These are phyloP conservation scores for Bocquillonia castaneifolia DNA, from an alignment of 441 rosid species.

Conservation along the genomic window DNA sequence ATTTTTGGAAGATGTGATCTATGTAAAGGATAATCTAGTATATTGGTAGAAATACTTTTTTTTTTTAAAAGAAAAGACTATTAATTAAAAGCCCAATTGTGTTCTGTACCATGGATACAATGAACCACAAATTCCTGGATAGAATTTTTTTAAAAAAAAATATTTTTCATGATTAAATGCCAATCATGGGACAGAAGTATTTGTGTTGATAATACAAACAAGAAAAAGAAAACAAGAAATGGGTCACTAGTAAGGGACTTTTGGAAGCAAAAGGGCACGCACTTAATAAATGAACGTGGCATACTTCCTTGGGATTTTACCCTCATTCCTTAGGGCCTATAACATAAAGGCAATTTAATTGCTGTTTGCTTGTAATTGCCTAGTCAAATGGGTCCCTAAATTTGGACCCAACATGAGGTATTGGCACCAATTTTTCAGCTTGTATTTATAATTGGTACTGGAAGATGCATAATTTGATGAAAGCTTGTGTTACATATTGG, in stretches of 20 bases:
- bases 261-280: slow-evolving; percentile 1
- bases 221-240: slow-evolving; percentile 5
- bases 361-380: neutral
- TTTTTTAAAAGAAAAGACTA: neutral
- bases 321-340: neutral
- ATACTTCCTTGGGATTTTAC: neutral
- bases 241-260: slow-evolving; percentile 6
- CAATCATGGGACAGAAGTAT: slow-evolving; percentile 6
- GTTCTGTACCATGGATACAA: neutral
- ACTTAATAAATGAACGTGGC: slow-evolving; percentile 10
- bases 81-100: neutral
- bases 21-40: slow-evolving; percentile 4
- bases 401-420: slow-evolving; percentile 13
- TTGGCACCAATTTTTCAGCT: neutral
- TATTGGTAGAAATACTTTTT: neutral
- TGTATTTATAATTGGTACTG: slow-evolving; percentile 1
- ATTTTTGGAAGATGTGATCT: neutral
- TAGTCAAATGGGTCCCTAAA: slow-evolving; percentile 19
- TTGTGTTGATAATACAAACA: neutral
- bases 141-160: neutral
- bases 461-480: neutral
- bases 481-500: neutral
- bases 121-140: neutral
- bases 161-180: slow-evolving; percentile 3
- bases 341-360: neutral